phyloP scores from a whole-genome alignment of 2,329 filamentous ascomycete genomes.

The Aspergillus sp. region DNA sequence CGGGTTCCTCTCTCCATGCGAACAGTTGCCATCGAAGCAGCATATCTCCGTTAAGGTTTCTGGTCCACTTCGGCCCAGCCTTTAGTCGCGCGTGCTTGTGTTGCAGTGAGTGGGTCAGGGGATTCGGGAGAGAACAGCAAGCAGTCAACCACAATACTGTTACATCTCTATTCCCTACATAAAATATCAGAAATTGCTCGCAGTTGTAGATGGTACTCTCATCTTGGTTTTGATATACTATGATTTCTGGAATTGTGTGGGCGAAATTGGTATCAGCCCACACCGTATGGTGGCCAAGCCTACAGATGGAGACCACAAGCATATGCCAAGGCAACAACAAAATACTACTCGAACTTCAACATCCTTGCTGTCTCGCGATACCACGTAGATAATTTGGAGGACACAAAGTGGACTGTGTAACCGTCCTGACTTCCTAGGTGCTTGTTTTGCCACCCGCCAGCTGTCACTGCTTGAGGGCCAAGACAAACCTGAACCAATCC shows the following conservation, averaged over 20 bases:
- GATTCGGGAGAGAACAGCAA: no score
- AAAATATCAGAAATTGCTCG: no score
- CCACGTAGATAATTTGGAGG: background rate
- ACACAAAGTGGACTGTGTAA: background rate
- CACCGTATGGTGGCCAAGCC: no score
- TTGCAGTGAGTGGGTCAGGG: background rate
- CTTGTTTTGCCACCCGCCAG: background rate
- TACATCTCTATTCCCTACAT: background rate
- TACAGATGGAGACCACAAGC: no score
- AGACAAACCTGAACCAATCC: no score
- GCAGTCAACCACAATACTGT: no score
- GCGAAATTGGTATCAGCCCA: background rate
- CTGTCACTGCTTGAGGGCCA: background rate
- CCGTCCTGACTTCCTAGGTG: background rate
- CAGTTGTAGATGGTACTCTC: no score
- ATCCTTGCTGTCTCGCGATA: background rate
- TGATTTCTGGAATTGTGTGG: no score
- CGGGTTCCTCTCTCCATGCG: background rate
- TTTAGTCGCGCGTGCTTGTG: background rate
- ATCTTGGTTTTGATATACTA: no score
- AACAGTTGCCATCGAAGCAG: background rate
- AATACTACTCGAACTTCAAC: no score
- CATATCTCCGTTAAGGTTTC: conserved; percentile 14
- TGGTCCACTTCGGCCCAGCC: background rate
- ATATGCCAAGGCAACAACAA: no score